Percentiles rank a stretch among this genome's conserved stretches.
Conservation (phyloP, 352 stramenopile species). For the Phytophthora europaea region DNA sequence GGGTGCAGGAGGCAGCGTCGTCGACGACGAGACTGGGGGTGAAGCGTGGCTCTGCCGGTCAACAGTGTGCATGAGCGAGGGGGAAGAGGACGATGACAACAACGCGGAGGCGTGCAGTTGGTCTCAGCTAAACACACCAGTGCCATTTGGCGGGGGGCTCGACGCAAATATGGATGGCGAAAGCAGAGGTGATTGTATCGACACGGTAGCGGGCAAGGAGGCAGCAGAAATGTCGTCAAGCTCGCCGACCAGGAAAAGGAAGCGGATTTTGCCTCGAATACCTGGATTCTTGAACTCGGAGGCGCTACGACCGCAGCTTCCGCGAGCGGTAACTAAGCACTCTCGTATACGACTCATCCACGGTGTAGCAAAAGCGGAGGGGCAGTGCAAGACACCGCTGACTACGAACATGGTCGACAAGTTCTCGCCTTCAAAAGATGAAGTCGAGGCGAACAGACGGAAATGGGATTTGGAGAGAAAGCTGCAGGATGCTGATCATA, state of each 20-base stretch:
- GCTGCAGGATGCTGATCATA: conserved; percentile 21
- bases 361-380: conserved; percentile 1
- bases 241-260: conserved; percentile 14
- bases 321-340: conserved; percentile 16
- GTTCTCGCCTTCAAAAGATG: conserved; percentile 16
- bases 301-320: conserved; percentile 36
- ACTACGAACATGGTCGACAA: background rate
- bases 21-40: conserved; percentile 15
- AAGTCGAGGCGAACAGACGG: conserved; percentile 27
- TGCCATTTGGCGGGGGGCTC: conserved; percentile 12
- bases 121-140: conserved; percentile 34
- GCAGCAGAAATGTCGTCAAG: background rate
- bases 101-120: conserved; percentile 26
- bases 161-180: background rate
- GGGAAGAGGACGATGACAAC: conserved; percentile 39
- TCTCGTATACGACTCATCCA: conserved; percentile 1
- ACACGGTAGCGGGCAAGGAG: background rate
- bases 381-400: background rate
- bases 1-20: conserved; percentile 11
- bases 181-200: background rate
- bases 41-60: conserved; percentile 71
- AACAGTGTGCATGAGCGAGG: conserved; percentile 54
- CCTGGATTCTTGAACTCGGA: conserved; percentile 39
- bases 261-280: conserved; percentile 32
- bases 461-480: conserved; percentile 44